phyloP scores from a whole-genome alignment of 2,329 filamentous ascomycete genomes.

The Chaetoscypha palmicola region DNA sequence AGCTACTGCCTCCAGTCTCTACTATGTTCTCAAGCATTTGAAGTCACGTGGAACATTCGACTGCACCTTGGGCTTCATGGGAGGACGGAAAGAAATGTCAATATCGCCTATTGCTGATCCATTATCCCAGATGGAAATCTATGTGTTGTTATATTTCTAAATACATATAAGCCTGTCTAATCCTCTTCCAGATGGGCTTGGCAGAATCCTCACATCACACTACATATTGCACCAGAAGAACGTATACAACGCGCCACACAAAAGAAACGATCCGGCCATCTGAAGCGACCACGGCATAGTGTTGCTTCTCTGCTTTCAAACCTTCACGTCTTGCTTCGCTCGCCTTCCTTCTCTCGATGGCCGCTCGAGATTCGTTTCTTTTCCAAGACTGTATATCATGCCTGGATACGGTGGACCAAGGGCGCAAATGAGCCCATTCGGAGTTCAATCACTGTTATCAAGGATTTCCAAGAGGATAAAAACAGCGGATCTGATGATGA shows the following conservation, averaged over 20 bases:
- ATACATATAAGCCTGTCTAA: neutral
- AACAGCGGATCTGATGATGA: neutral
- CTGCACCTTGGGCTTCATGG: no score
- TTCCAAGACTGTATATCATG: constrained; percentile 55
- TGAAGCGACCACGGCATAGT: constrained; percentile 50
- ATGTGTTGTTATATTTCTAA: no score
- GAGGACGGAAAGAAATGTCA: no score
- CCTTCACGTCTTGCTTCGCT: constrained; percentile 70
- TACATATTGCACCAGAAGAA: constrained; percentile 63
- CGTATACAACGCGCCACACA: constrained; percentile 48
- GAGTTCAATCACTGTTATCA: constrained; percentile 18
- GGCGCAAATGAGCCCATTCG: constrained; percentile 27
- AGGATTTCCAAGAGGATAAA: constrained; percentile 19
- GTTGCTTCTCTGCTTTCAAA: constrained; percentile 69
- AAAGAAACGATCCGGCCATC: constrained; percentile 46
- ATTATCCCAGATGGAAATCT: no score
- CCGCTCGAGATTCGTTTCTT: constrained; percentile 79
- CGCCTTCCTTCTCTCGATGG: constrained; percentile 75
- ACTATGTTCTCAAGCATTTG: no score
- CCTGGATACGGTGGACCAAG: constrained; percentile 58
- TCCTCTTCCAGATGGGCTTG: constrained; percentile 68
- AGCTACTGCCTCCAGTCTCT: no score
- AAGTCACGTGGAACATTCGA: no score
- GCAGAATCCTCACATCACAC: constrained; percentile 74
- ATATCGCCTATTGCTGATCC: no score